phyloP scores from a whole-genome alignment of 352 stramenopile species.

The Ophiocytium majus region DNA sequence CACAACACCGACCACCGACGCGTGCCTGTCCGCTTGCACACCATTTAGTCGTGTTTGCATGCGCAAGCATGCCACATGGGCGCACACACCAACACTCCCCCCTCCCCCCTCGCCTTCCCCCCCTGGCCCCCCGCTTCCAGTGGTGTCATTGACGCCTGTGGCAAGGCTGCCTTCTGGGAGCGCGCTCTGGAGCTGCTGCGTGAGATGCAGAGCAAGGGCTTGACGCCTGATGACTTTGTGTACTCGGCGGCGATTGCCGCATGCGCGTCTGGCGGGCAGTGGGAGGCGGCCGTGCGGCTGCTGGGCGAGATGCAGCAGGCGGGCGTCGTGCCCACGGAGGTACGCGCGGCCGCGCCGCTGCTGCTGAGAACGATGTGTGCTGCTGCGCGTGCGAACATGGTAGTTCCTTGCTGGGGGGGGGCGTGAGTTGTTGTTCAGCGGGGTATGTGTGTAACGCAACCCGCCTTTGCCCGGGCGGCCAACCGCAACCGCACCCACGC shows the following conservation, averaged over 20 bases:
- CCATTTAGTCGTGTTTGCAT: too few species aligned
- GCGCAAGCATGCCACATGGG: too few species aligned
- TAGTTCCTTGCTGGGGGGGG: too few species aligned
- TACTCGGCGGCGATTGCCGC: conserved; percentile 27
- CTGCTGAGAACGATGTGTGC: not conserved
- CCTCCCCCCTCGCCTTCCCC: too few species aligned
- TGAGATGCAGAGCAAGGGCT: conserved; percentile 18
- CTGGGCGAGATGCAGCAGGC: conserved; percentile 24
- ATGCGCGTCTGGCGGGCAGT: conserved; percentile 11
- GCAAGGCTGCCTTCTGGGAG: conserved; percentile 21
- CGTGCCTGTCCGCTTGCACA: too few species aligned
- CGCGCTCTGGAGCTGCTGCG: conserved; percentile 11
- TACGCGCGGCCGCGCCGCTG: too few species aligned
- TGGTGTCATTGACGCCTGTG: conserved; percentile 22
- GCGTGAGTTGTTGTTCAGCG: too few species aligned
- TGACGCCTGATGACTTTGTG: conserved; percentile 19
- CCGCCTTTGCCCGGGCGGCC: too few species aligned
- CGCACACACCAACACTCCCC: too few species aligned
- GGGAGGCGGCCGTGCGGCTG: conserved; percentile 18
- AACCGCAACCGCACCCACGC: too few species aligned
- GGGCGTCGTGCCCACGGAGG: conserved; percentile 26
- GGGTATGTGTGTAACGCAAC: too few species aligned
- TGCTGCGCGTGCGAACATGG: not conserved
- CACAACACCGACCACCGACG: not conserved
- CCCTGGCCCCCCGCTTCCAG: not conserved